Conservation (phyloP, 23 red algal species). For the Gracilaria gracilis region DNA sequence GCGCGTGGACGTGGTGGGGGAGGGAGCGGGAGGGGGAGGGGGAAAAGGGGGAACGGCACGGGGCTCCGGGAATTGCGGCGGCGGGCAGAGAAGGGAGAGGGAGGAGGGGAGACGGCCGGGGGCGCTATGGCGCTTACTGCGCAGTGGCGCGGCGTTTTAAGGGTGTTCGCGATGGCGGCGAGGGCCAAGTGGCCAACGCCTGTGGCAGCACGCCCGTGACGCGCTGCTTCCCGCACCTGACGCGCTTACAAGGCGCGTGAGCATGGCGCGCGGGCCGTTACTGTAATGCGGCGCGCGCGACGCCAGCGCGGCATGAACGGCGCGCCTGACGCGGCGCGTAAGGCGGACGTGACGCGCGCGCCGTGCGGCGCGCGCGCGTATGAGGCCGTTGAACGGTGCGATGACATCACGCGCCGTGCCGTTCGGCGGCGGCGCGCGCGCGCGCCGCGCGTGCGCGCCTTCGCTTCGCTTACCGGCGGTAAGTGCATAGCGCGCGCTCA, state of each 20-base stretch:
- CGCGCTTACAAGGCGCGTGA: slow-evolving; percentile 20
- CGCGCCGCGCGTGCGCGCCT: background rate
- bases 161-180: background rate
- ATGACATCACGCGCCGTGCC: background rate
- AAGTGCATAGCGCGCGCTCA: no score
- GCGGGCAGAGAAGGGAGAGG: background rate
- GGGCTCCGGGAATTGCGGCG: background rate
- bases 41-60: background rate
- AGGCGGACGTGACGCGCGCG: slow-evolving; percentile 9
- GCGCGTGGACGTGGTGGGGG: background rate
- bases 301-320: background rate
- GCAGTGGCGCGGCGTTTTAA: background rate
- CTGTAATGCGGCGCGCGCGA: slow-evolving; percentile 10
- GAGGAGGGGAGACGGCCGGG: no score
- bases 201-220: slow-evolving; percentile 1
- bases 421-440: background rate
- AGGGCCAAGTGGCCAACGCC: slow-evolving; percentile 10
- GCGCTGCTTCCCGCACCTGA: slow-evolving; percentile 25
- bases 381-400: slow-evolving; percentile 1
- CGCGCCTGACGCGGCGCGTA: background rate
- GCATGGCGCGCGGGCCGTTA: background rate
- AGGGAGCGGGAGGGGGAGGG: background rate
- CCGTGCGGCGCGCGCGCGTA: background rate
- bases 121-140: background rate
- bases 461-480: no score